Evolutionary conservation across 2,329 filamentous ascomycete genomes (phyloP), one percentile per base, ranked within the genome.

Genomic region (Xylariaceae sp.): DNA sequence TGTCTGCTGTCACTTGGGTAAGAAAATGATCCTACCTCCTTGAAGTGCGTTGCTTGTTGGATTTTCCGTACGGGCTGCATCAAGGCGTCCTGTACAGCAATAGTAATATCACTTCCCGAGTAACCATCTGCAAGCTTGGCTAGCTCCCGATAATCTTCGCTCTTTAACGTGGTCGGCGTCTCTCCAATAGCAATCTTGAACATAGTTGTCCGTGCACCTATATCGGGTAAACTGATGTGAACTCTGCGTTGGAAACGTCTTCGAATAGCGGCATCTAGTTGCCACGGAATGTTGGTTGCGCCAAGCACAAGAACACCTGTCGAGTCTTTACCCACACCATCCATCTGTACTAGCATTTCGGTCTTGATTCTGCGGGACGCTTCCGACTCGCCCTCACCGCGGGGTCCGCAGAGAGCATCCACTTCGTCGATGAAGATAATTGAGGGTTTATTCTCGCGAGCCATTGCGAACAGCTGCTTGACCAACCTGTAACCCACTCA

Each of bases 391-490:
- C 94, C 94, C 80, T 99, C 94, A 60, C 84, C 85, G 64, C 94
- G 85, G 7, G 93, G 92, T 0, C 94, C 94, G 70, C 94, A 97
- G 1, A 99, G 86, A 4, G 94, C 94, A 72, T 99, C 94, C 59
- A 97, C 92, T 74, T 97, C 93, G 72, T 97, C 93, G 68, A 97
- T 97, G 76, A 97, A 97, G 73, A 97, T 97, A 70, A 99, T 97
- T 1, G 92, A 94, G 1, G 94, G 94, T 67, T 94, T 96, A 74
- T 97, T 97, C 72, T 99, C 94, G 72, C 95, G 87, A 0, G 94
- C 94, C 90, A 99, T 97, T 65, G 89, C 91, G 77, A 99, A 99
- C 9, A 99, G 83, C 60, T 96, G 89, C 70, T 97, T 97, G 52
- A 99, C 94, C 64, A 99, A 82, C 67, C 92, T 95, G 66, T 41